Conservation (phyloP, 2,329 filamentous ascomycete species). For the Alternaria postmessia region DNA sequence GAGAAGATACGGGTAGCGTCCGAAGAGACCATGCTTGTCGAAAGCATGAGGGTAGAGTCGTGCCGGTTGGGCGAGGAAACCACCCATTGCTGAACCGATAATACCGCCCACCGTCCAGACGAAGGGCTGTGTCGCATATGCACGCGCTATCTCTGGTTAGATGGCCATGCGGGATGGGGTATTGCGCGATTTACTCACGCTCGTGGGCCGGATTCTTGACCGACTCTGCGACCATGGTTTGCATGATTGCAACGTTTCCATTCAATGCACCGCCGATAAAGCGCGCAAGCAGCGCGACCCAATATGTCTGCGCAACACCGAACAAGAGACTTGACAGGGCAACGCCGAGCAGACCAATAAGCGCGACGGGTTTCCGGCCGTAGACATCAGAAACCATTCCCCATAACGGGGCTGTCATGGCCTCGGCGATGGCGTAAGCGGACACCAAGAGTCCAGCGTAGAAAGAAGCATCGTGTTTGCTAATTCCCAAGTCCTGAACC, state of each 20-base stretch:
- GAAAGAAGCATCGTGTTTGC: constrained; percentile 69
- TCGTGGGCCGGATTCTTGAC: constrained; percentile 89
- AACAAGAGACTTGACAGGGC: constrained; percentile 84
- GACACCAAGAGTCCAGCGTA: constrained; percentile 87
- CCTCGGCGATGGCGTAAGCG: constrained; percentile 87
- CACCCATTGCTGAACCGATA: constrained; percentile 84
- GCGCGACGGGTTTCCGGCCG: constrained; percentile 52
- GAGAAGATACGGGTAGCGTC: constrained; percentile 82
- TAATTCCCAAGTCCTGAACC: constrained; percentile 50
- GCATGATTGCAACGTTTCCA: constrained; percentile 87
- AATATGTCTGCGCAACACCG: constrained; percentile 82
- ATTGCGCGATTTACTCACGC: constrained; percentile 63
- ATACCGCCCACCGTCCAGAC: constrained; percentile 93
- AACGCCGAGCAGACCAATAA: constrained; percentile 73
- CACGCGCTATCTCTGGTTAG: constrained; percentile 66
- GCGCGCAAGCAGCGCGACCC: constrained; percentile 80
- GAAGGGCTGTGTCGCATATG: constrained; percentile 92
- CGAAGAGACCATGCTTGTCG: constrained; percentile 73
- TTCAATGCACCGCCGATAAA: constrained; percentile 83
- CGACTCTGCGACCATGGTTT: constrained; percentile 94
- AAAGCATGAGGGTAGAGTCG: constrained; percentile 77
- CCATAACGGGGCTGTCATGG: constrained; percentile 76
- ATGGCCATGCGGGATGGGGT: background rate
- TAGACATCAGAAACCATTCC: constrained; percentile 52
- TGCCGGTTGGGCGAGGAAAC: constrained; percentile 82